A percentile compares a stretch with the other conserved stretches of the same genome.
These are phyloP conservation scores for Setaria viridis DNA, from an alignment of 202 grass and related monocot genomes.

Conservation along the genomic window DNA sequence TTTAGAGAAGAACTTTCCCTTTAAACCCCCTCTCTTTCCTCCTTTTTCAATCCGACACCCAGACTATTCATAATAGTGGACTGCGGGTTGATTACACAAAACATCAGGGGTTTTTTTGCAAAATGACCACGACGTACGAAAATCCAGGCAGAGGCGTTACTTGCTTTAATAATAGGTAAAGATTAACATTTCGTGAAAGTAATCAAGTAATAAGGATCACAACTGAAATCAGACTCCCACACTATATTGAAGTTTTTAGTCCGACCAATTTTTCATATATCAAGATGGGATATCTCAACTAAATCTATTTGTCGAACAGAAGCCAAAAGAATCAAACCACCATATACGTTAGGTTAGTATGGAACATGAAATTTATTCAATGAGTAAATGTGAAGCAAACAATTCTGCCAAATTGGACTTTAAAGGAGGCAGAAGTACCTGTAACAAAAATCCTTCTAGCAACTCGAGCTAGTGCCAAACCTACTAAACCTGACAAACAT, in stretches of 20 bases:
- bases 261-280: neutral
- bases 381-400: neutral
- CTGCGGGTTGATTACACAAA: too few species aligned
- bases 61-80: too few species aligned
- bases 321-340: neutral
- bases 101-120: too few species aligned
- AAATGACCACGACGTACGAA: too few species aligned
- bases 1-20: too few species aligned
- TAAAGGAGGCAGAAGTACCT: conserved; percentile 49
- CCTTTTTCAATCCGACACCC: too few species aligned
- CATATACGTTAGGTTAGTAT: neutral
- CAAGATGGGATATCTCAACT: neutral
- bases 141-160: too few species aligned
- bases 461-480: conserved; percentile 61
- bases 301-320: neutral
- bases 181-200: neutral
- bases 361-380: neutral
- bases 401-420: neutral
- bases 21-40: too few species aligned
- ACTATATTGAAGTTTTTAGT: conserved; percentile 1
- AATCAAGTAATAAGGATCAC: neutral
- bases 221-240: neutral
- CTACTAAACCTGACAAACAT: conserved; percentile 70
- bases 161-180: too few species aligned
- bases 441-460: conserved; percentile 74